Evolutionary conservation across 352 stramenopile genomes (phyloP).

Genomic region (Globisporangium echinulatum): DNA sequence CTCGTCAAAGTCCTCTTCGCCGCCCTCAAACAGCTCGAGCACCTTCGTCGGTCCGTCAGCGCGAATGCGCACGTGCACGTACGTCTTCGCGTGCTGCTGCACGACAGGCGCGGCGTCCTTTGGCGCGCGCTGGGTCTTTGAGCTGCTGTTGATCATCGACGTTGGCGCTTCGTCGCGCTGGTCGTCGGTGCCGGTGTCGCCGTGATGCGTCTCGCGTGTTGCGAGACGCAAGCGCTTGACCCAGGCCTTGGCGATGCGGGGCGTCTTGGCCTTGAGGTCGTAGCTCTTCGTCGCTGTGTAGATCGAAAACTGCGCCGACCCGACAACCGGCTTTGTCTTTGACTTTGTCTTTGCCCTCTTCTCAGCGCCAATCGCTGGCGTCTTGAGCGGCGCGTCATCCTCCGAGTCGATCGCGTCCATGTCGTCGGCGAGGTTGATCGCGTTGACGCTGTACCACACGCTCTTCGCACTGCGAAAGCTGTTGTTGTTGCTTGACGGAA

Average conservation of each 20-base stretch:
- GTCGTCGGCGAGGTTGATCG: constrained; percentile 64
- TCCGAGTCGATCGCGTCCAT: constrained; percentile 50
- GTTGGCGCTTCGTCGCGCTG: constrained; percentile 22
- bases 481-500: constrained; percentile 7
- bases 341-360: constrained; percentile 12
- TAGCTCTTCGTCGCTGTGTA: constrained; percentile 84
- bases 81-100: constrained; percentile 81
- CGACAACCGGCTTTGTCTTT: constrained; percentile 13
- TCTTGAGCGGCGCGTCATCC: constrained; percentile 27
- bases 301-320: constrained; percentile 83
- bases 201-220: constrained; percentile 22
- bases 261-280: constrained; percentile 73
- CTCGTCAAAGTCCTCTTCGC: constrained; percentile 82
- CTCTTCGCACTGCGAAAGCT: constrained; percentile 76
- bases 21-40: constrained; percentile 86
- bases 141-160: constrained; percentile 16
- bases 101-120: constrained; percentile 35
- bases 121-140: constrained; percentile 26
- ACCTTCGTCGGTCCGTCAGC: constrained; percentile 88
- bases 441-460: constrained; percentile 77
- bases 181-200: constrained; percentile 12
- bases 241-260: constrained; percentile 66
- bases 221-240: constrained; percentile 60
- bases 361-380: neutral
- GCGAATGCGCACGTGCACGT: constrained; percentile 78